These are phyloP conservation scores for Talaromyces sp. DNA, from an alignment of 2,329 filamentous ascomycete species.

Conservation along the genomic window DNA sequence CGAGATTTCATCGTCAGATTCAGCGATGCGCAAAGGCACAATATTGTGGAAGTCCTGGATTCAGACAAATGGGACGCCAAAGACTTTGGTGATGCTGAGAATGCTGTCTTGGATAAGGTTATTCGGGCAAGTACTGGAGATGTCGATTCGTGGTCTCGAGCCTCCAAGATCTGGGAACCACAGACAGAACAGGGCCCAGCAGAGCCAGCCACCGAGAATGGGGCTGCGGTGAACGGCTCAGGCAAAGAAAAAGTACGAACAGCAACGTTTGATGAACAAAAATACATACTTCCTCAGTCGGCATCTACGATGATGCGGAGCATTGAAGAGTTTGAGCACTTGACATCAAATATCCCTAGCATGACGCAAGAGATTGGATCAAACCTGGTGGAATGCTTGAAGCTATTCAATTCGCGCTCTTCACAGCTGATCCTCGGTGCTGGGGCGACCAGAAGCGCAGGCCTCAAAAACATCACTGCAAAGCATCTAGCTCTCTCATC, in stretches of 20 bases:
- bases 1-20: constrained; percentile 55
- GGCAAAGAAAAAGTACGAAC: constrained; percentile 60
- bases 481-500: constrained; percentile 89
- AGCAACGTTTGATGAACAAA: constrained; percentile 76
- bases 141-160: constrained; percentile 48
- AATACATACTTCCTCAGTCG: constrained; percentile 78
- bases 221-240: constrained; percentile 27
- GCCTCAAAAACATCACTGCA: constrained; percentile 92
- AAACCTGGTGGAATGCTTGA: constrained; percentile 76
- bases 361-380: constrained; percentile 79
- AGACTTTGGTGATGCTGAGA: constrained; percentile 53
- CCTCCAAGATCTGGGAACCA: constrained; percentile 45
- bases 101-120: constrained; percentile 47
- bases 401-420: constrained; percentile 90
- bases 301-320: constrained; percentile 75
- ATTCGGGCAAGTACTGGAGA: constrained; percentile 55
- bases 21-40: constrained; percentile 52
- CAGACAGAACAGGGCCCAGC: constrained; percentile 20
- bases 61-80: constrained; percentile 59
- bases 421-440: constrained; percentile 96
- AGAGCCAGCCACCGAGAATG: constrained; percentile 31
- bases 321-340: constrained; percentile 73
- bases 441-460: constrained; percentile 80
- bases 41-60: constrained; percentile 54
- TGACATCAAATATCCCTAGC: constrained; percentile 79